phyloP scores from a whole-genome alignment of 208 protist genomes.

The Leishmania tropica region DNA sequence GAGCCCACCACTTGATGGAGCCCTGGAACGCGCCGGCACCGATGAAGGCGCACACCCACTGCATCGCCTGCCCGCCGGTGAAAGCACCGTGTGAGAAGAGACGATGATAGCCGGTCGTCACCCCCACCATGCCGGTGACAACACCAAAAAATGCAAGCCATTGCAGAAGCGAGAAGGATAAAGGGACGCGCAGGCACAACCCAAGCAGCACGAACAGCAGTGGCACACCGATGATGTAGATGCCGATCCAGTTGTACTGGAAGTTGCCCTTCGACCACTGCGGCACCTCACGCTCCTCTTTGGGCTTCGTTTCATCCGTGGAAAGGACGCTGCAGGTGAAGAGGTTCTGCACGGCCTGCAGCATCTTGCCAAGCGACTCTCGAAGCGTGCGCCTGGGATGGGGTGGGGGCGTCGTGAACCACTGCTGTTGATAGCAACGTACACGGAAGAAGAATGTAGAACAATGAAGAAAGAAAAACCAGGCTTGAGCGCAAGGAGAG shows the following conservation, averaged over 20 bases:
- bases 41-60: constrained; percentile 70
- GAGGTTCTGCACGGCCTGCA: background rate
- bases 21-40: constrained; percentile 87
- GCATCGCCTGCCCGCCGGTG: constrained; percentile 48
- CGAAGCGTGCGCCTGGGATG: background rate
- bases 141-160: constrained; percentile 48
- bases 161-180: constrained; percentile 19
- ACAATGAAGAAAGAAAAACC: background rate
- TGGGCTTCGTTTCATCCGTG: constrained; percentile 23
- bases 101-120: constrained; percentile 88
- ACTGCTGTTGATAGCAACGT: background rate
- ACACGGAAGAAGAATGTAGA: background rate
- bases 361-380: constrained; percentile 1
- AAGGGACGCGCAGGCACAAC: constrained; percentile 30
- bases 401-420: background rate
- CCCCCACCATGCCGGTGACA: constrained; percentile 79
- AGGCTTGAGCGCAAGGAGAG: background rate
- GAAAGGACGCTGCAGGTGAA: constrained; percentile 12
- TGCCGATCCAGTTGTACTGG: constrained; percentile 52
- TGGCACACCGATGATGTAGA: constrained; percentile 34
- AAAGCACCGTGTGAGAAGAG: constrained; percentile 86
- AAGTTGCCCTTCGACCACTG: constrained; percentile 52
- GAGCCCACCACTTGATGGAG: constrained; percentile 85
- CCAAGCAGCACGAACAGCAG: constrained; percentile 27
- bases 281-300: constrained; percentile 36